phyloP scores from a whole-genome alignment of 257 asterid genomes.

The Solanum piurae region DNA sequence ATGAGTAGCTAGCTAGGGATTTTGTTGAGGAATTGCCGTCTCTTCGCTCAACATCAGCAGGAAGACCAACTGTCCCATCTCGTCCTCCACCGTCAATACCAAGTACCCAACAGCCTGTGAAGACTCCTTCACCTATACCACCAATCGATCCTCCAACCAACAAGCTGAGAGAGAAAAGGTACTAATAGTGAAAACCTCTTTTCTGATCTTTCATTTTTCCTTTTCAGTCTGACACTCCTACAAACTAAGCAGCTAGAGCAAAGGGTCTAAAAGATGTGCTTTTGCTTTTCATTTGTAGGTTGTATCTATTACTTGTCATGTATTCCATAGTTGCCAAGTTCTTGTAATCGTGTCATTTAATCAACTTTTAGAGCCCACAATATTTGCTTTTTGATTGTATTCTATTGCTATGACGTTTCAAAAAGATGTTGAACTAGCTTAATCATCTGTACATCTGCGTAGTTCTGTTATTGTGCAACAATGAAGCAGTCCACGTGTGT shows the following conservation, averaged over 20 bases:
- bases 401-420: neutral
- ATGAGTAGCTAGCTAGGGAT: conserved; percentile 41
- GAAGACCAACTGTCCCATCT: conserved; percentile 57
- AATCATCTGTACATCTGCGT: neutral
- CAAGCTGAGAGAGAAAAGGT: conserved; percentile 80
- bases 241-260: neutral
- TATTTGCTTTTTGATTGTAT: neutral
- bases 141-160: conserved; percentile 65
- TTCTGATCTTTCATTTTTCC: conserved; percentile 1
- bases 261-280: neutral
- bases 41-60: conserved; percentile 70
- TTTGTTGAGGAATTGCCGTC: conserved; percentile 51
- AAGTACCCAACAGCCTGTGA: conserved; percentile 41
- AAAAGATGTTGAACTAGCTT: neutral
- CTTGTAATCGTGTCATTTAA: neutral
- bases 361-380: neutral
- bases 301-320: neutral
- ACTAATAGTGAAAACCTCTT: conserved; percentile 2
- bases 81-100: conserved; percentile 45
- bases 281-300: neutral
- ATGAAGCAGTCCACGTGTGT: neutral
- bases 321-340: neutral
- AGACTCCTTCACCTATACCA: conserved; percentile 51
- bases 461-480: neutral
- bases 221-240: neutral